phyloP scores from a whole-genome alignment of 257 asterid species.

The Primulina eburnea region DNA sequence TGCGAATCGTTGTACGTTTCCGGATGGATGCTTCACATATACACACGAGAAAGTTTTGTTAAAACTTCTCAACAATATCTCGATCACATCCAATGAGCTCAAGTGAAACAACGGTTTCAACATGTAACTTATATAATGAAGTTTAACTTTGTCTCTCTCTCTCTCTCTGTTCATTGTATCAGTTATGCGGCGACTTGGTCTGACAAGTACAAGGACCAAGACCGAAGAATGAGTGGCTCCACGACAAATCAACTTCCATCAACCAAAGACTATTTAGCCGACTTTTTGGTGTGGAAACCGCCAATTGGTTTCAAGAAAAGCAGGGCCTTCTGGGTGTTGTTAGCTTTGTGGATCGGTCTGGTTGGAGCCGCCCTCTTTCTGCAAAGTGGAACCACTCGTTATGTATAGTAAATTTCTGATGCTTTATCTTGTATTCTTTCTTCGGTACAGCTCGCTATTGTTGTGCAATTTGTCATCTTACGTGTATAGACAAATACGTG shows the following conservation, averaged over 20 bases:
- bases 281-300: constrained; percentile 81
- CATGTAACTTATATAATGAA: not conserved
- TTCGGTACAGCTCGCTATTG: constrained; percentile 18
- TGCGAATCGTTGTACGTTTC: not conserved
- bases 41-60: not conserved
- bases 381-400: constrained; percentile 44
- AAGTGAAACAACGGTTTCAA: too few species aligned
- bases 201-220: constrained; percentile 81
- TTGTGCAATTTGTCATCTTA: constrained; percentile 15
- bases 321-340: constrained; percentile 68
- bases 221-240: constrained; percentile 51
- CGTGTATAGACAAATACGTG: too few species aligned
- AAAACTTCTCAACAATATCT: not conserved
- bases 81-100: not conserved
- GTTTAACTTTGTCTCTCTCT: constrained; percentile 1
- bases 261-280: constrained; percentile 60
- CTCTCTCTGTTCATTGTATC: constrained; percentile 10
- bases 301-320: constrained; percentile 70
- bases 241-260: constrained; percentile 74
- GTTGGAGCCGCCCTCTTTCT: constrained; percentile 82
- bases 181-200: constrained; percentile 93
- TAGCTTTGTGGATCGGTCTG: constrained; percentile 74
- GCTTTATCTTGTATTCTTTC: constrained; percentile 16
- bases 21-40: not conserved
- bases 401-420: constrained; percentile 26